Evolutionary conservation across 2,329 filamentous ascomycete species (phyloP).

Genomic region (Fusarium tjaetaba): DNA sequence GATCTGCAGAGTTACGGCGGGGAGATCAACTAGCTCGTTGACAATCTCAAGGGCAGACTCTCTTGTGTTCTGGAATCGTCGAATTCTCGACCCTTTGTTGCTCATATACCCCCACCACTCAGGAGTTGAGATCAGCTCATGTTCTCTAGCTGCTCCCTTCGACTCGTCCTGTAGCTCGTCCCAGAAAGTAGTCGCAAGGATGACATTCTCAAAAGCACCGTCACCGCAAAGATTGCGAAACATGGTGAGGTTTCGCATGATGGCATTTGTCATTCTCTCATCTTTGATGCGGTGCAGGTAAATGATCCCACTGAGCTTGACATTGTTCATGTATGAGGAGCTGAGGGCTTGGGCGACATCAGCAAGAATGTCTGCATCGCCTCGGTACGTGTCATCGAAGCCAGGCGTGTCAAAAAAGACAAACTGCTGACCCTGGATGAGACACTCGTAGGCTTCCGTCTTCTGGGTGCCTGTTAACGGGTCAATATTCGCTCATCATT

Average conservation of each 20-base stretch:
- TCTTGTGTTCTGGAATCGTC: background rate
- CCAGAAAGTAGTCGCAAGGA: slow-evolving; percentile 7
- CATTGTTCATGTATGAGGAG: background rate
- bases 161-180: background rate
- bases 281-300: slow-evolving; percentile 11
- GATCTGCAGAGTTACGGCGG: background rate
- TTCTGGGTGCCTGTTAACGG: background rate
- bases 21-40: background rate
- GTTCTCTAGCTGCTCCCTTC: background rate
- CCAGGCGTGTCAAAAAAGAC: slow-evolving; percentile 20
- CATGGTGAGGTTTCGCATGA: background rate
- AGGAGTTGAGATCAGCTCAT: background rate
- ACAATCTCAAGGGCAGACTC: background rate
- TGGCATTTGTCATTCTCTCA: background rate
- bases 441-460: background rate
- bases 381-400: slow-evolving; percentile 23
- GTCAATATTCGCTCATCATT: background rate
- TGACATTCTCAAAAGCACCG: background rate
- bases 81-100: background rate
- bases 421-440: background rate
- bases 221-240: background rate
- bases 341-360: slow-evolving; percentile 6
- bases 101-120: slow-evolving; percentile 9
- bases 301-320: slow-evolving; percentile 6
- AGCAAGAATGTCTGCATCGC: slow-evolving; percentile 2